Evolutionary conservation across 805 yeast genomes (phyloP), one percentile per base, ranked within the genome.

Genomic region (Dipodascus geniculatus): DNA sequence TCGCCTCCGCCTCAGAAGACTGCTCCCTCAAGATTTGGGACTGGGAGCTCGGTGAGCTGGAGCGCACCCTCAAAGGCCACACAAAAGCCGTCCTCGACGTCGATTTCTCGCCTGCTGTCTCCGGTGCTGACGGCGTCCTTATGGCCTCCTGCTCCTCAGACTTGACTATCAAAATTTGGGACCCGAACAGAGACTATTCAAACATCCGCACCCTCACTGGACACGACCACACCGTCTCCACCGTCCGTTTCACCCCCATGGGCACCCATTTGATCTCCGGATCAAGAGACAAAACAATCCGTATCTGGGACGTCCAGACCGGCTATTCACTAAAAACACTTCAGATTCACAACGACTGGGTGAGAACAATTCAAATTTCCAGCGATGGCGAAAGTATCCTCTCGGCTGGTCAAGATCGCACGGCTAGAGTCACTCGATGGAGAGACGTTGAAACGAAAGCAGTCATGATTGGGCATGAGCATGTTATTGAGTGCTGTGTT

Each of bases 281-380:
- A 60, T 90, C 97, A 0, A 93, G 95, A 63, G 99, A 91, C 65
- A 74, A 93, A 57, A 87, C 97, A 0, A 79, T 93, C 23, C 85
- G 86, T 55, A 67, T 93, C 2, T 93, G 95, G 86, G 81, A 81
- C 57, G 74, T 82, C 58, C 64, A 67, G 11, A 68, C 80, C 1
- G 96, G 96, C 0, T 81, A 79, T 74, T 79, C 88, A 56, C 59
- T 79, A 17, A 75, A 76, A 56, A 79, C 86, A 0, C 79, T 88
- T 54, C 74, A 77, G 16, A 91, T 90, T 1, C 97, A 90, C 67
- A 77, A 86, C 8, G 96, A 88, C 58, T 90, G 97, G 97, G 88
- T 88, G 2, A 72, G 96, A 54, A 72, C 79, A 9, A 54, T 53
- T 22, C 38, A 53, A 57, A 63, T 73, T 1, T 65, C 71, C 28